phyloP scores from a whole-genome alignment of 306 rosid genomes.

The Datisca glomerata region DNA sequence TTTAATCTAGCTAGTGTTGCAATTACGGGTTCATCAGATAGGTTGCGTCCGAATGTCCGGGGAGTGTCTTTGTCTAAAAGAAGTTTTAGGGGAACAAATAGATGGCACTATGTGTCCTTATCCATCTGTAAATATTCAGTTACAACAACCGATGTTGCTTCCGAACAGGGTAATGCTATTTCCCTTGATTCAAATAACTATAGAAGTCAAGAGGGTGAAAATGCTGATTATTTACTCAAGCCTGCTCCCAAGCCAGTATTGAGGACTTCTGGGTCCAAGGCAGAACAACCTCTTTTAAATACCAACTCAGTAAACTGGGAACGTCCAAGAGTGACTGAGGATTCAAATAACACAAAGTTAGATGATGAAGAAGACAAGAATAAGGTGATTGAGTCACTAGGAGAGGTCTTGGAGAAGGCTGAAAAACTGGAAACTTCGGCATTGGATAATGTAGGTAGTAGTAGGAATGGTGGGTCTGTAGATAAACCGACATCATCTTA shows the following conservation, averaged over 20 bases:
- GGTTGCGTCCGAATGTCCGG: conserved; percentile 42
- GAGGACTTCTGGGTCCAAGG: conserved; percentile 35
- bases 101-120: conserved; percentile 68
- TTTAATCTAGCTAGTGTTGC: conserved; percentile 52
- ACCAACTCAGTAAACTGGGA: conserved; percentile 29
- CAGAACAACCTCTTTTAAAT: conserved; percentile 22
- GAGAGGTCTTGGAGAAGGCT: conserved; percentile 94
- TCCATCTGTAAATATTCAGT: conserved; percentile 86
- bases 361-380: conserved; percentile 44
- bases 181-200: conserved; percentile 61
- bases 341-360: conserved; percentile 14
- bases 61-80: conserved; percentile 61
- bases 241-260: conserved; percentile 78
- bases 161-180: conserved; percentile 68
- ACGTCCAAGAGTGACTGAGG: conserved; percentile 20
- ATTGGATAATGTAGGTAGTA: conserved; percentile 16
- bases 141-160: conserved; percentile 64
- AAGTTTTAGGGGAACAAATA: conserved; percentile 31
- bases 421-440: conserved; percentile 54
- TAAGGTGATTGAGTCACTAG: conserved; percentile 83
- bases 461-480: conserved; percentile 30
- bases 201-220: conserved; percentile 36
- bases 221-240: conserved; percentile 59
- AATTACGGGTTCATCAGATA: conserved; percentile 43
- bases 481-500: conserved; percentile 28